Evolutionary conservation across 2,329 filamentous ascomycete species (phyloP).

Genomic region (Ophidiomyces ophidiicola): DNA sequence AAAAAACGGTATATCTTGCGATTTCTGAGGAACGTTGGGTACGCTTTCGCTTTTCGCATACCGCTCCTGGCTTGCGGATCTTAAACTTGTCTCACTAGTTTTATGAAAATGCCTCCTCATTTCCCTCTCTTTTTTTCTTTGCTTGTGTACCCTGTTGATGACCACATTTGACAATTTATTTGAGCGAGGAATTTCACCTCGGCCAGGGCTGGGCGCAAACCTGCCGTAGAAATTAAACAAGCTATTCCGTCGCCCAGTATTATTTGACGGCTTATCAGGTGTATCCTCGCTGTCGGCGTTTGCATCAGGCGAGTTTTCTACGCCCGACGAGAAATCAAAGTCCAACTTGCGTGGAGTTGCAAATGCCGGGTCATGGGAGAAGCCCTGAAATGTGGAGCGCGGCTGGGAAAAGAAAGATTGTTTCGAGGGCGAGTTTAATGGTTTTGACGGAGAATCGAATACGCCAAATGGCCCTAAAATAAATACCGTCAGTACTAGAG

Average conservation of each 20-base stretch:
- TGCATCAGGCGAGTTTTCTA: constrained; percentile 36
- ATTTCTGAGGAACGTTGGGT: background rate
- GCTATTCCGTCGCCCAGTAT: constrained; percentile 29
- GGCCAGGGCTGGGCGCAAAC: constrained; percentile 43
- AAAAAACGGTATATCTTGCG: constrained; percentile 22
- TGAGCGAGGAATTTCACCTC: constrained; percentile 50
- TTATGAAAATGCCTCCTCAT: constrained; percentile 33
- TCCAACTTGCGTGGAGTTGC: constrained; percentile 40
- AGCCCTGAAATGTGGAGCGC: constrained; percentile 22
- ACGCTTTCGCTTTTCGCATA: constrained; percentile 4
- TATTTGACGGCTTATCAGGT: constrained; percentile 28
- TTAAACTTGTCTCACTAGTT: constrained; percentile 34
- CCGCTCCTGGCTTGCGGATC: constrained; percentile 27
- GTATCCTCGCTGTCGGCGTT: constrained; percentile 39
- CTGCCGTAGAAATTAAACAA: constrained; percentile 33
- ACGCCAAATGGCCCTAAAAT: constrained; percentile 29
- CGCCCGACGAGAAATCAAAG: constrained; percentile 37
- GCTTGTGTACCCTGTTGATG: constrained; percentile 37
- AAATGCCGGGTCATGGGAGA: constrained; percentile 32
- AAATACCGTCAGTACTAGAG: constrained; percentile 2
- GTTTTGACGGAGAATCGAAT: constrained; percentile 40
- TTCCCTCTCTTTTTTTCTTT: constrained; percentile 37
- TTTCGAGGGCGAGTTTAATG: constrained; percentile 31
- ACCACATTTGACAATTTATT: constrained; percentile 37
- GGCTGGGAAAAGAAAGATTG: constrained; percentile 39